Conservation (phyloP, 1,284 basidiomycete genomes). For the Sporisorium reilianum region DNA sequence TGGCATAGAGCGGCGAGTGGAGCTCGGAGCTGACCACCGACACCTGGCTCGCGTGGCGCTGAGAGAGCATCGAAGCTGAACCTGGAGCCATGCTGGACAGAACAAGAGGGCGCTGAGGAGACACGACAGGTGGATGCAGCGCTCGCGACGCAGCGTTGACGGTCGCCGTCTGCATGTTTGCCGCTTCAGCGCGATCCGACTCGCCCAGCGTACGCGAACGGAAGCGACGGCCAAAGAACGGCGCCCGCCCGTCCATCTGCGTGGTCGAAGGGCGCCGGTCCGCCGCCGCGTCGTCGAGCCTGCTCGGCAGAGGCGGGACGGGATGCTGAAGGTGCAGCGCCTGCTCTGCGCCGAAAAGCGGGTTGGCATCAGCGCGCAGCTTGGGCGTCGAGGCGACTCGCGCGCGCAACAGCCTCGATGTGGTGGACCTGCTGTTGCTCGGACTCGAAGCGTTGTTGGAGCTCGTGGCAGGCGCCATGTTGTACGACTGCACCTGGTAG, state of each 20-base stretch:
- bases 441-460: neutral
- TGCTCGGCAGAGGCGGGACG: constrained; percentile 21
- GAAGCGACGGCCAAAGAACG: constrained; percentile 47
- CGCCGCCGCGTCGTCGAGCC: neutral
- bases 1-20: constrained; percentile 13
- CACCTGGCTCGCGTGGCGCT: constrained; percentile 28
- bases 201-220: constrained; percentile 54
- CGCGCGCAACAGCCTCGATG: constrained; percentile 26
- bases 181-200: constrained; percentile 26
- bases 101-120: constrained; percentile 9
- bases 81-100: constrained; percentile 6
- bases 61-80: constrained; percentile 1
- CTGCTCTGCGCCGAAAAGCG: constrained; percentile 17
- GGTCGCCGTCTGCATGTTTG: constrained; percentile 22
- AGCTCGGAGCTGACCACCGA: constrained; percentile 32
- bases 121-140: neutral
- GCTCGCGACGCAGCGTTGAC: constrained; percentile 5
- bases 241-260: constrained; percentile 36
- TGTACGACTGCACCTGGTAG: constrained; percentile 31
- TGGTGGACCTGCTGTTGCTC: constrained; percentile 3
- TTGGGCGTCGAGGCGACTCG: constrained; percentile 49
- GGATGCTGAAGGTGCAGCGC: constrained; percentile 19
- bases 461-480: constrained; percentile 3
- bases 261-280: constrained; percentile 41
- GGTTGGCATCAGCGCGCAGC: constrained; percentile 25